Conservation (phyloP, 2,329 filamentous ascomycete genomes). For the Alternaria gaisen region DNA sequence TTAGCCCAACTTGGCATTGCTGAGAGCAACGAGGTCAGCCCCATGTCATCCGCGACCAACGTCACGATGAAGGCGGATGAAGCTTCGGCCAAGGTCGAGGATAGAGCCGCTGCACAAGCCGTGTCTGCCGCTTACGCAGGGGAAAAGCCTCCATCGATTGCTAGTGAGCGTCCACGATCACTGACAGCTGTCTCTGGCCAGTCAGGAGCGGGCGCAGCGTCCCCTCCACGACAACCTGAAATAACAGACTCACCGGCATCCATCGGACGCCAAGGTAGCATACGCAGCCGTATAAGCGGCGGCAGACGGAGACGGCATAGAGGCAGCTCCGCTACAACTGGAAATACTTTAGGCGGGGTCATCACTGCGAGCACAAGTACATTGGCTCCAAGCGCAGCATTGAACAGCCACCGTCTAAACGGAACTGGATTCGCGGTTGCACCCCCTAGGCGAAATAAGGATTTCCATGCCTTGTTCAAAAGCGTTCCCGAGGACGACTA, state of each 20-base stretch:
- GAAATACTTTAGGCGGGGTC: slow-evolving; percentile 74
- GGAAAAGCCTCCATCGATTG: slow-evolving; percentile 49
- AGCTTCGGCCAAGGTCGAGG: slow-evolving; percentile 65
- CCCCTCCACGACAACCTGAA: slow-evolving; percentile 71
- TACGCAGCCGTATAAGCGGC: slow-evolving; percentile 63
- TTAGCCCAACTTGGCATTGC: slow-evolving; percentile 86
- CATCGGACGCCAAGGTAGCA: slow-evolving; percentile 63
- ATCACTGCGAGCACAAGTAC: slow-evolving; percentile 75
- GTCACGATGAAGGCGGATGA: slow-evolving; percentile 62
- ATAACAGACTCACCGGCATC: slow-evolving; percentile 67
- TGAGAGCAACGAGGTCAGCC: slow-evolving; percentile 66
- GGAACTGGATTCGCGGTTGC: slow-evolving; percentile 97
- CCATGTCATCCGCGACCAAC: slow-evolving; percentile 67
- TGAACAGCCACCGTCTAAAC: slow-evolving; percentile 78
- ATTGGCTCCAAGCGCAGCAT: slow-evolving; percentile 69
- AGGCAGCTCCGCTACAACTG: slow-evolving; percentile 75
- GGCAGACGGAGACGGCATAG: slow-evolving; percentile 72
- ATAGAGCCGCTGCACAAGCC: slow-evolving; percentile 66
- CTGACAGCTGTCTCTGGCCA: slow-evolving; percentile 48
- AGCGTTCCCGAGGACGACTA: slow-evolving; percentile 98
- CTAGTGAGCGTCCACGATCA: slow-evolving; percentile 52
- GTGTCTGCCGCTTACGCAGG: slow-evolving; percentile 68
- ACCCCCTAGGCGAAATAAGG: slow-evolving; percentile 92
- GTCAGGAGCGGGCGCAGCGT: slow-evolving; percentile 34
- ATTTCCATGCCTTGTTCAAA: slow-evolving; percentile 93